A percentile compares a stretch with the other conserved stretches of the same genome.
phyloP scores from a whole-genome alignment of 73 alveolate species.

The Paraurostyla sp. region DNA sequence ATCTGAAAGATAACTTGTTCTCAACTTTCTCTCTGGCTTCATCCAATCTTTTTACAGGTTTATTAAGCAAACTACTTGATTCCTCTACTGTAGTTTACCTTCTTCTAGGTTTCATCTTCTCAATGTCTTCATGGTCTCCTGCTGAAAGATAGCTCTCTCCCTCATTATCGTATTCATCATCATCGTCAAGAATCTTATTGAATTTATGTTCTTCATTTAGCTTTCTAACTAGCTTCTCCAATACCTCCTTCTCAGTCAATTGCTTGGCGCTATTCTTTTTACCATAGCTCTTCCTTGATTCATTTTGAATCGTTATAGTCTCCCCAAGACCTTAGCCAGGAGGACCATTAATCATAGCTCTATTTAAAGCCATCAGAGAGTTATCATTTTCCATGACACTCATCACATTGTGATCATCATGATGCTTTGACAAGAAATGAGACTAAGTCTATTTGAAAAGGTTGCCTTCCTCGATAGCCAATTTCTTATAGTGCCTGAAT shows the following conservation, averaged over 20 bases:
- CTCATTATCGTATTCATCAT: neutral
- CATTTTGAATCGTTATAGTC: neutral
- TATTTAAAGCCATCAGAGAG: slow-evolving; percentile 4
- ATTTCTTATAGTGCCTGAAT: slow-evolving; percentile 61
- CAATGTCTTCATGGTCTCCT: neutral
- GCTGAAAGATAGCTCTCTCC: neutral
- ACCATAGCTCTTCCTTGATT: neutral
- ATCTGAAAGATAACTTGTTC: slow-evolving; percentile 15
- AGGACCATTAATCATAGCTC: neutral
- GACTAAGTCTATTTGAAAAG: neutral
- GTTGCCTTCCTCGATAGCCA: slow-evolving; percentile 21
- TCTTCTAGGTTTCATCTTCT: neutral
- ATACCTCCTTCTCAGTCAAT: neutral
- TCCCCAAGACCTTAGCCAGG: neutral
- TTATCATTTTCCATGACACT: neutral
- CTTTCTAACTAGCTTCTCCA: slow-evolving; percentile 48
- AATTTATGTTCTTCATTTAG: slow-evolving; percentile 54
- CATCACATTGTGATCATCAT: slow-evolving; percentile 31
- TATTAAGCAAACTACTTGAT: no score
- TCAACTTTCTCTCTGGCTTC: slow-evolving; percentile 12
- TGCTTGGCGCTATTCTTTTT: neutral
- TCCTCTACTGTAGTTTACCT: no score
- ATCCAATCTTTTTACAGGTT: neutral
- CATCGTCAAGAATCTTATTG: slow-evolving; percentile 17
- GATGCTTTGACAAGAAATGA: neutral